Percentiles rank a stretch among this genome's conserved stretches.
These are phyloP conservation scores for Glaciozyma martinii DNA, from an alignment of 768 basidiomycete species.

Conservation along the genomic window DNA sequence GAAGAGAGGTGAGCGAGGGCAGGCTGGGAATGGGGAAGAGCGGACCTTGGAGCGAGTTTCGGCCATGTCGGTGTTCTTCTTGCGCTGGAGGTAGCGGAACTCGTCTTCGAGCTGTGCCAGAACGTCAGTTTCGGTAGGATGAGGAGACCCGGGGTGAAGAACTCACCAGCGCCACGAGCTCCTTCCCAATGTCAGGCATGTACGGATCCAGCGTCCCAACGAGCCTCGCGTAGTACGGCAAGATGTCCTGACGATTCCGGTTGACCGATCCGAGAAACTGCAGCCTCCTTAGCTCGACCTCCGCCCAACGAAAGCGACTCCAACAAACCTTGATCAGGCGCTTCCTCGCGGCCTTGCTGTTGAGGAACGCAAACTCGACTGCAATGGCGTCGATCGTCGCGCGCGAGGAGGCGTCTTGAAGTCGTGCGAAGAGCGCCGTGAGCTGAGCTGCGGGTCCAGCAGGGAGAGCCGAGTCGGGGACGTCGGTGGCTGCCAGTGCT, in stretches of 20 bases:
- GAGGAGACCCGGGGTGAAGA: not conserved
- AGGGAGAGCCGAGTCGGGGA: conserved; percentile 55
- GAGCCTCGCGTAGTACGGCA: conserved; percentile 86
- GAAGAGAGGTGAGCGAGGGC: not conserved
- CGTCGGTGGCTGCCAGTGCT: conserved; percentile 7
- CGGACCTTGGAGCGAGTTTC: conserved; percentile 74
- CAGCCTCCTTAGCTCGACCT: conserved; percentile 2
- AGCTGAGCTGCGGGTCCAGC: conserved; percentile 84
- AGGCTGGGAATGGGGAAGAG: not conserved
- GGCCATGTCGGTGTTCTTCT: conserved; percentile 82
- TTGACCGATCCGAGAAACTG: conserved; percentile 75
- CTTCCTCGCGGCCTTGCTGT: conserved; percentile 92
- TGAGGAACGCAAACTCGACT: conserved; percentile 90
- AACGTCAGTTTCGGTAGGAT: not conserved
- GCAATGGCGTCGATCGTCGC: conserved; percentile 84
- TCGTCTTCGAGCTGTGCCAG: conserved; percentile 77
- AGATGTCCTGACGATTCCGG: conserved; percentile 75
- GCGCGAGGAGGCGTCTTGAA: conserved; percentile 90
- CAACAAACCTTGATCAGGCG: conserved; percentile 65
- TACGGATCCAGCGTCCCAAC: conserved; percentile 80
- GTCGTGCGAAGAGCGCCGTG: conserved; percentile 75
- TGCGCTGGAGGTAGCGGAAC: conserved; percentile 86
- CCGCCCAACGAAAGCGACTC: not conserved
- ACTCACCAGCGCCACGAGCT: conserved; percentile 70
- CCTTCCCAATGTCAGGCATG: conserved; percentile 85